These are phyloP conservation scores for Colletotrichum tropicale DNA, from an alignment of 2,329 filamentous ascomycete species.

Conservation along the genomic window DNA sequence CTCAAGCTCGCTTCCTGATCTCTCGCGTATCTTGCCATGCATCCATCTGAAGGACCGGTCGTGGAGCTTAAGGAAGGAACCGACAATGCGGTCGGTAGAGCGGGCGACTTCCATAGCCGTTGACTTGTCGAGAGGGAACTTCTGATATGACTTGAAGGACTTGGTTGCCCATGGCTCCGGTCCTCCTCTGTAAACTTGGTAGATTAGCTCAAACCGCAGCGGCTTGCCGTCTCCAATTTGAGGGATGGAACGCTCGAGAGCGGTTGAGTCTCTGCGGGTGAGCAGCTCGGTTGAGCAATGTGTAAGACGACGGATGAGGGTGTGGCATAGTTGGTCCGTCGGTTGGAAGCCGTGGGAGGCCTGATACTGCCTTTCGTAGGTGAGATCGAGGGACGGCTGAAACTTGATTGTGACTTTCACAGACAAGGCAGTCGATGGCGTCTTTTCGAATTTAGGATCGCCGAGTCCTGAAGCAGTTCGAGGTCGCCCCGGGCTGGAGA, in stretches of 20 bases:
- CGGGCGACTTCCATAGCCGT: conserved; percentile 51
- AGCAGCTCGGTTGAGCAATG: conserved; percentile 58
- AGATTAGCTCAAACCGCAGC: conserved; percentile 52
- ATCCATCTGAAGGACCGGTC: conserved; percentile 56
- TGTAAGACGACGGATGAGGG: conserved; percentile 53
- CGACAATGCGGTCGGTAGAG: conserved; percentile 55
- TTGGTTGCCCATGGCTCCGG: conserved; percentile 44
- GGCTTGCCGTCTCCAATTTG: conserved; percentile 41
- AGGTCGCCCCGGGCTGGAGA: conserved; percentile 19
- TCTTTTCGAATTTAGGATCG: not conserved
- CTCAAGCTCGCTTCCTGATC: conserved; percentile 37
- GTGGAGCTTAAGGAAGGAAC: conserved; percentile 53
- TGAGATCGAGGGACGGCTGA: conserved; percentile 45
- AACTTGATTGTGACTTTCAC: conserved; percentile 52
- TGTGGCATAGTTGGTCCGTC: conserved; percentile 52
- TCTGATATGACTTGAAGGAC: conserved; percentile 55
- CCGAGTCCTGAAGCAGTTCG: conserved; percentile 11
- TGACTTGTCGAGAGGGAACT: conserved; percentile 45
- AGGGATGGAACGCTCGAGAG: conserved; percentile 40
- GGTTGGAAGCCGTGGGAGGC: conserved; percentile 48
- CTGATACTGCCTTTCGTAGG: conserved; percentile 50
- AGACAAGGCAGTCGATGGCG: conserved; percentile 29
- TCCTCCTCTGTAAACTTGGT: conserved; percentile 47
- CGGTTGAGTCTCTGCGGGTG: conserved; percentile 54
- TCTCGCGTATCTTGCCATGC: conserved; percentile 43